Base-by-base conservation (phyloP, 805 yeast genomes). In the Candida loeiensis region DNA sequence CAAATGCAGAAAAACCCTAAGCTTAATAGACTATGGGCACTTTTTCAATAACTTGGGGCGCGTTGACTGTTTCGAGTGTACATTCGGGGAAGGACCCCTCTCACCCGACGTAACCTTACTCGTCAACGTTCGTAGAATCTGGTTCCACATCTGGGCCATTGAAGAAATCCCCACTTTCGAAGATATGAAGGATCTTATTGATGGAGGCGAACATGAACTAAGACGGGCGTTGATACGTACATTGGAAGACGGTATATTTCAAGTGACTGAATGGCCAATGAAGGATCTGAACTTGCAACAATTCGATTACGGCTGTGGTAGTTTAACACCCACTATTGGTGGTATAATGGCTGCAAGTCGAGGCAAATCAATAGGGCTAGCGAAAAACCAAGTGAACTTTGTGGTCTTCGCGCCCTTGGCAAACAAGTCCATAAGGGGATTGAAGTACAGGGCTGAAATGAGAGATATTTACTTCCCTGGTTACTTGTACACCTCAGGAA, bases 261-360 rank as follows among this genome's bases (percentile, higher is more conserved):
- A 30, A 12, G 33, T 30, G 13, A 30, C 33, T 13, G 33, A 30
- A 30, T 30, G 33, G 33, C 33, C 33, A 4, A 16, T 30, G 4
- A 30, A 11, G 17, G 21, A 11, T 18, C 4, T 8, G 13, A 6
- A 17, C 5, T 30, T 30, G n/a, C 33, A 30, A 30, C 13, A 16
- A 16, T 30, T 30, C n/a, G 33, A 30, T 4, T 4, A 6, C 4
- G 33, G 33, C 5, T 30, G 33, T 18, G 33, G 33, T 4, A 6
- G 20, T 17, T 6, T 30, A 12, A 17, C 13, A 11, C 33, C 33
- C n/a, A 17, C 21, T 30, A 11, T 30, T 6, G 6, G n/a, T 9
- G 33, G 21, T 6, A 30, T 30, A 12, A 13, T 9, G 13, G 33
- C 33, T 6, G 15, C n/a, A 13, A 21, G 16, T 3, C 13, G 33